Evolutionary conservation across 768 basidiomycete species (phyloP).

Genomic region (Suillus tomentosus): DNA sequence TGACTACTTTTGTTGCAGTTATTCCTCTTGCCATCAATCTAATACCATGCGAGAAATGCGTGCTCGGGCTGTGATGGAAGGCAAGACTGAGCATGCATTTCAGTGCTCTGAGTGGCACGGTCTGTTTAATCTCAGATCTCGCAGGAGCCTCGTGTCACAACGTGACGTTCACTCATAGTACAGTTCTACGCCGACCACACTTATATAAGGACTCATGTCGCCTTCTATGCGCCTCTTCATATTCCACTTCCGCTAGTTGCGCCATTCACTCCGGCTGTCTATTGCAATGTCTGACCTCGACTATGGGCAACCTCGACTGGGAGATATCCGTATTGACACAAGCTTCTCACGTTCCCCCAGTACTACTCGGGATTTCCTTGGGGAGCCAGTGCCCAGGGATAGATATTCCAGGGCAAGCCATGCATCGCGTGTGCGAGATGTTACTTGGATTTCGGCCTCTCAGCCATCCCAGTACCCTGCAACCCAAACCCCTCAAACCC

Average conservation of each 20-base stretch:
- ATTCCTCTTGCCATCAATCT: background rate
- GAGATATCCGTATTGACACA: conserved; percentile 33
- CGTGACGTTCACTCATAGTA: conserved; percentile 21
- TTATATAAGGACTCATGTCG: conserved; percentile 6
- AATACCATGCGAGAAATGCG: conserved; percentile 6
- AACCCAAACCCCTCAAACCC: conserved; percentile 30
- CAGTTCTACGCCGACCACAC: conserved; percentile 11
- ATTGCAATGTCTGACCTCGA: conserved; percentile 30
- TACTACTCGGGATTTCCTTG: conserved; percentile 29
- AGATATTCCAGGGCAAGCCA: conserved; percentile 32
- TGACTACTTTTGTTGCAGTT: background rate
- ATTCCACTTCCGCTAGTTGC: conserved; percentile 10
- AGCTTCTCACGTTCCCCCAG: conserved; percentile 31
- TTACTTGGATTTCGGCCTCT: conserved; percentile 34
- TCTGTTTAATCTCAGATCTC: conserved; percentile 25
- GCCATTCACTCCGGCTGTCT: conserved; percentile 7
- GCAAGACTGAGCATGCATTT: conserved; percentile 5
- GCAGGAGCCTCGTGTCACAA: conserved; percentile 33
- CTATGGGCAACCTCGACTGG: conserved; percentile 9
- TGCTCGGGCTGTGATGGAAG: background rate
- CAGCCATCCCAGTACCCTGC: conserved; percentile 29
- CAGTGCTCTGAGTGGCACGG: conserved; percentile 4
- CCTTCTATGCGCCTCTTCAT: conserved; percentile 6
- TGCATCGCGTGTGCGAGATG: conserved; percentile 28
- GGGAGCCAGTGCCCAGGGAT: conserved; percentile 26